Base-by-base conservation (phyloP, 2,329 filamentous ascomycete species). In the Fusarium pilosicola region DNA sequence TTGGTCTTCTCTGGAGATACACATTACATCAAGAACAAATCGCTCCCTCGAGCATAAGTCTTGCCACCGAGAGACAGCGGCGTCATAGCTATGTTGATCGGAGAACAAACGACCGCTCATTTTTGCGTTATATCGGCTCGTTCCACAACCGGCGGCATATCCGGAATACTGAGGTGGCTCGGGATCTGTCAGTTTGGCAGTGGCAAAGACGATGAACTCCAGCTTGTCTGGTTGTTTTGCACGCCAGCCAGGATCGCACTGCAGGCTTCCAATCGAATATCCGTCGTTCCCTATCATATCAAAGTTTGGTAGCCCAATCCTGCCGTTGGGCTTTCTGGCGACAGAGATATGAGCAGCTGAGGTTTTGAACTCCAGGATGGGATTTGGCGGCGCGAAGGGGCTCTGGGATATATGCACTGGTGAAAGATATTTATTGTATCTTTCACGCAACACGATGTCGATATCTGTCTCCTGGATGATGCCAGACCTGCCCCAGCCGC, bases 371-470 rank as follows among this genome's bases (percentile, higher is more conserved):
- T 32, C 46, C 1, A 49, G 5, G 7, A 49, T 24, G 3, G 28
- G 28, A 13, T n/a, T 7, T 1, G 18, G 22, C 0, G 22, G 11
- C 22, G 3, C 11, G 7, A 32, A n/a, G 7, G 15, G 15, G 6
- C 1, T 49, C 2, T 49, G 46, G 0, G 22, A 32, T n/a, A 10
- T 12, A 13, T 11, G 22, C 3, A 49, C 22, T 32, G 46, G 46
- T 18, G 46, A 49, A 3, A 49, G 10, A n/a, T 5, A 18, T 32
- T 6, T 18, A 1, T n/a, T 5, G 5, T 18, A 49, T 18, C 15
- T 32, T 5, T 49, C 22, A 10, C 28, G 22, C 7, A 49, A 32
- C 28, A 6, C 2, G 0, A 7, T 49, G 22, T 32, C 28, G 7
- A 32, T 32, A 11, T 49, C 46, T n/a, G 28, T 49, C 7, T n/a